These are phyloP conservation scores for Chlorella variabilis DNA, from an alignment of 163 green algal genomes.

Conservation along the genomic window DNA sequence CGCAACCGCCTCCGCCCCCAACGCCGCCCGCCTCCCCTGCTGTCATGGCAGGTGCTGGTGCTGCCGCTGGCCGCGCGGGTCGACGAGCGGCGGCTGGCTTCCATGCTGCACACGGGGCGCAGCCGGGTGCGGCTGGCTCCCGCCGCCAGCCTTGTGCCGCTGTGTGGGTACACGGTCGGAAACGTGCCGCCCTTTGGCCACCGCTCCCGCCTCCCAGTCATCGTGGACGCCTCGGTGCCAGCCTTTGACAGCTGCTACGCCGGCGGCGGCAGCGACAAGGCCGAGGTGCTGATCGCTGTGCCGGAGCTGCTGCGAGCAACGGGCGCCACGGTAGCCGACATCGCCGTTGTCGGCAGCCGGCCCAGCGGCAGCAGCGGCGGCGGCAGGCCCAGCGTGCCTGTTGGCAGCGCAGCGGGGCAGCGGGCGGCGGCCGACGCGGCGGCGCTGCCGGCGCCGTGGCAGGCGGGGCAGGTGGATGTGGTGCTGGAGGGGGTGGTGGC, in stretches of 20 bases:
- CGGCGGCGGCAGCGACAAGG: conserved; percentile 8
- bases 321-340: conserved; percentile 11
- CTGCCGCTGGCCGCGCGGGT: conserved; percentile 7
- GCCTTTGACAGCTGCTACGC: neutral
- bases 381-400: neutral
- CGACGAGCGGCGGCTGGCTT: conserved; percentile 10
- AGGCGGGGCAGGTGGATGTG: conserved; percentile 9
- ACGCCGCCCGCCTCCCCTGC: no score
- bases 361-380: neutral
- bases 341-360: neutral
- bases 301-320: conserved; percentile 12
- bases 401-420: neutral
- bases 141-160: conserved; percentile 5
- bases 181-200: conserved; percentile 33
- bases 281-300: neutral
- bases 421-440: neutral
- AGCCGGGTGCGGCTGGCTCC: conserved; percentile 9
- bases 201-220: conserved; percentile 8
- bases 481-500: neutral
- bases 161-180: conserved; percentile 29
- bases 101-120: neutral
- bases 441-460: conserved; percentile 22
- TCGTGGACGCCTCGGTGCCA: neutral
- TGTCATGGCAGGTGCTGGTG: conserved; percentile 22
- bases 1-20: no score